These are phyloP conservation scores for Chrysochromulina parva DNA, from an alignment of 78 protist genomes.

Conservation along the genomic window DNA sequence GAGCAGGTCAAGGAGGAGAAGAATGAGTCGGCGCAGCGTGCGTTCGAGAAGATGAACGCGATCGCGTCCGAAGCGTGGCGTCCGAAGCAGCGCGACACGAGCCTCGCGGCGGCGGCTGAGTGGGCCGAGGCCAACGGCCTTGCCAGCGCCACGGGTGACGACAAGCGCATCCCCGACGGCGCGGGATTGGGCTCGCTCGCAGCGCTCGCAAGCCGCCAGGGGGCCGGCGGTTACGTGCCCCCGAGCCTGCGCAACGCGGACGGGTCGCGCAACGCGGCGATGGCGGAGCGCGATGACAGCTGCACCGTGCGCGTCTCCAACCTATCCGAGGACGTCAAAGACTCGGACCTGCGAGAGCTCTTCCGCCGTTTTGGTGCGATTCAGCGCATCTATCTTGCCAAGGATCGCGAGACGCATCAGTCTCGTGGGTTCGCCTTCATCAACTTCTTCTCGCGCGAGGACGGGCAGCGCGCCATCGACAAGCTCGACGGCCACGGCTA, in stretches of 20 bases:
- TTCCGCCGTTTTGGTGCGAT: constrained; percentile 50
- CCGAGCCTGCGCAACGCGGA: constrained; percentile 21
- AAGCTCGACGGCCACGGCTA: constrained; percentile 59
- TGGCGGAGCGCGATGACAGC: constrained; percentile 37
- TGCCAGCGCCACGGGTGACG: neutral
- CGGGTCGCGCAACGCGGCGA: neutral
- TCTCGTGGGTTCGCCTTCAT: constrained; percentile 64
- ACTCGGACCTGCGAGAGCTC: constrained; percentile 61
- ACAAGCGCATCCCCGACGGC: neutral
- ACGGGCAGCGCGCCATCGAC: constrained; percentile 49
- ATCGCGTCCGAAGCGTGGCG: constrained; percentile 17
- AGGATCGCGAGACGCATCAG: constrained; percentile 43
- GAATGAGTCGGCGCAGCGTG: constrained; percentile 12
- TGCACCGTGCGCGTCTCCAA: constrained; percentile 61
- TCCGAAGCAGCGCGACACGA: neutral
- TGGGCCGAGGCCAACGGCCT: neutral
- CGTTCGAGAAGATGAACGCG: constrained; percentile 11
- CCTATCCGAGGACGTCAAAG: constrained; percentile 56
- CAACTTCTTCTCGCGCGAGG: constrained; percentile 40
- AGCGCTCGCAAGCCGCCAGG: neutral
- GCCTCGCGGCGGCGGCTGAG: neutral
- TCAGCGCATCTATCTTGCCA: constrained; percentile 55
- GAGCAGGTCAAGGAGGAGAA: neutral
- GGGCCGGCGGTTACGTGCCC: constrained; percentile 13
- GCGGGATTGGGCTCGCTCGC: neutral